These are phyloP conservation scores for Calonectria montana DNA, from an alignment of 2,329 filamentous ascomycete species.

Conservation along the genomic window DNA sequence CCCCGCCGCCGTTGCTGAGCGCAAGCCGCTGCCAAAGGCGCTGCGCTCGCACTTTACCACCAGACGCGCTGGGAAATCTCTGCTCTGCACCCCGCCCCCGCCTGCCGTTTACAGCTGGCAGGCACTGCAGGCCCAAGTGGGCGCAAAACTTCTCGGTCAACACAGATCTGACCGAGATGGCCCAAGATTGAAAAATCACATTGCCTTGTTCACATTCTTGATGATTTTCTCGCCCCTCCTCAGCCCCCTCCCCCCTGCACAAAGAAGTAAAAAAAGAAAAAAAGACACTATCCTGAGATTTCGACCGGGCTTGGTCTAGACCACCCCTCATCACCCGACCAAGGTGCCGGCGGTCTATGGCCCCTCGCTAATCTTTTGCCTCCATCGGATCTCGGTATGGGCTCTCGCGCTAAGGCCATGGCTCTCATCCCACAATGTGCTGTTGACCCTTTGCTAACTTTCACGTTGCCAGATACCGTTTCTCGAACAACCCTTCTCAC, in stretches of 20 bases:
- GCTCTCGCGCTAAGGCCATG: conserved; percentile 29
- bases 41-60: conserved; percentile 7
- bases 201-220: background rate
- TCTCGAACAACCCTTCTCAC: conserved; percentile 23
- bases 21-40: conserved; percentile 1
- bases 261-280: conserved; percentile 1
- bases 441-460: conserved; percentile 26
- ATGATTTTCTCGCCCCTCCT: conserved; percentile 17
- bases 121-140: conserved; percentile 28
- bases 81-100: conserved; percentile 44
- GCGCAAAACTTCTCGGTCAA: conserved; percentile 19
- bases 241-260: background rate
- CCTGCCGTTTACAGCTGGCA: conserved; percentile 40
- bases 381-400: conserved; percentile 40
- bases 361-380: conserved; percentile 42
- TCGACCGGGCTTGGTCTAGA: conserved; percentile 16
- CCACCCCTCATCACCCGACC: conserved; percentile 21
- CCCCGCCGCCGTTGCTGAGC: conserved; percentile 9
- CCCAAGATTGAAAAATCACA: background rate
- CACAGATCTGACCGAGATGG: background rate
- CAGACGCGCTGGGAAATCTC: conserved; percentile 37
- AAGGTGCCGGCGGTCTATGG: conserved; percentile 17
- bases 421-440: conserved; percentile 17
- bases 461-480: conserved; percentile 5
- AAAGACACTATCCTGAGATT: background rate